Percentiles rank a stretch among this genome's conserved stretches.
These are phyloP conservation scores for Leucoagaricus sp. DNA, from an alignment of 1,284 basidiomycete genomes.

Conservation along the genomic window DNA sequence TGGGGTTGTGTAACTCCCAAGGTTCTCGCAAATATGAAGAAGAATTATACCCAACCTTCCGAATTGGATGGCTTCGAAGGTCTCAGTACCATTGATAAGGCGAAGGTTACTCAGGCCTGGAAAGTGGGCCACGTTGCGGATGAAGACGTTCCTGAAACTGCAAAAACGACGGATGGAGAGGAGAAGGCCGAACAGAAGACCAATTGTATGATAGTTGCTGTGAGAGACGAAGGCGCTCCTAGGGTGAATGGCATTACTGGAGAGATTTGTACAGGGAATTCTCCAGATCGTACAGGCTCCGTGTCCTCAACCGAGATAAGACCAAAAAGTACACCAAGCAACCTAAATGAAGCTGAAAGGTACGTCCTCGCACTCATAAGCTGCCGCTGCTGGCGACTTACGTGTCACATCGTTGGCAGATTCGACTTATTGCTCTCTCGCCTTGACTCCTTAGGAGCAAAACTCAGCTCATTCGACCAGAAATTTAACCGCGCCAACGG, in stretches of 20 bases:
- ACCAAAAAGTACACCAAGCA: too few relatives aligned
- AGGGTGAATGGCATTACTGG: not conserved
- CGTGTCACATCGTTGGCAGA: too few relatives aligned
- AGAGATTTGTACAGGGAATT: slow-evolving; percentile 29
- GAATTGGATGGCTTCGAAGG: slow-evolving; percentile 78
- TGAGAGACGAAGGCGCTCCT: not conserved
- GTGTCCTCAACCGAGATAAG: too few relatives aligned
- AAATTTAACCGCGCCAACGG: not conserved
- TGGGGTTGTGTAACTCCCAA: slow-evolving; percentile 79
- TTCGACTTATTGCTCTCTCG: not conserved
- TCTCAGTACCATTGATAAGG: slow-evolving; percentile 63
- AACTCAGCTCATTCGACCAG: not conserved
- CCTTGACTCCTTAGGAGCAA: not conserved
- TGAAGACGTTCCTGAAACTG: slow-evolving; percentile 68
- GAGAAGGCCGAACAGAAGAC: slow-evolving; percentile 25
- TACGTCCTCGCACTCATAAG: too few relatives aligned
- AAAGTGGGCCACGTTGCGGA: slow-evolving; percentile 73
- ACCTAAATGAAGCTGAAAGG: too few relatives aligned
- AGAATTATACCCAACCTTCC: slow-evolving; percentile 53
- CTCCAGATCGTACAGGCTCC: too few relatives aligned
- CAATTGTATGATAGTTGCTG: not conserved
- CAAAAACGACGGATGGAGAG: slow-evolving; percentile 47
- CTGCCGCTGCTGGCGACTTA: too few relatives aligned
- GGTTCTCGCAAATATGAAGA: slow-evolving; percentile 75
- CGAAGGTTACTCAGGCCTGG: slow-evolving; percentile 67